Evolutionary conservation across 1,139 yeast species (phyloP), one percentile per base, ranked within the genome.

Genomic region (Debaryomyces robertsiae): DNA sequence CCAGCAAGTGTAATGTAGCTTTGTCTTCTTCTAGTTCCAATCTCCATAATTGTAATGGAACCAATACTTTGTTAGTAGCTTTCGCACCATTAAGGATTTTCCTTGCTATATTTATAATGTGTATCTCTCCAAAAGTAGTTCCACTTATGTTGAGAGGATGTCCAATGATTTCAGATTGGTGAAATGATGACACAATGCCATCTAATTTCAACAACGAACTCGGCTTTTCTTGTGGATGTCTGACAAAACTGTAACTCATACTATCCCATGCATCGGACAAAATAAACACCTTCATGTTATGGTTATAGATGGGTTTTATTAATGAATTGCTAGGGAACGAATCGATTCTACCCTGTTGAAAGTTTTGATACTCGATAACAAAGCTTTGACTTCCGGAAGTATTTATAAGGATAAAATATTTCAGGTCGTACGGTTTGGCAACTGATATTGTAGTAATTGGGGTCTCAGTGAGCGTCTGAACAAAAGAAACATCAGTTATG

Each of bases 81-180:
- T 67, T 71, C 2, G 64, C 55, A 11, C 65, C 64, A 28, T 63
- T 58, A 23, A 71, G 52, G 16, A 68, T 56, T 49, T 69, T 70
- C 39, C 77, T 51, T 7, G 70, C 57, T 27, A 65, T 53, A 46
- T 73, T 72, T 30, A 67, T 50, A 1, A 72, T 50, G 28, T 56
- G 53, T 2, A 71, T 51, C 35, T 68, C 74, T 0, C 95, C 95
- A 49, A 79, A 83, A 2, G 84, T 63, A 3, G 82, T 78, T 1
- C 90, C 90, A 4, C 77, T 61, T 3, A 85, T 55, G 6, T 77
- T 55, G 44, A 84, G 65, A 1, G 95, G 94, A 53, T 86, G 95
- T 6, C 69, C 68, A 24, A 70, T 48, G 7, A 53, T 45, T 44
- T 65, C 69, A 6, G 74, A 62, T 40, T 58, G 55, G 15, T 56